phyloP scores from a whole-genome alignment of 2,329 filamentous ascomycete genomes.

The Escovopsis sp. region DNA sequence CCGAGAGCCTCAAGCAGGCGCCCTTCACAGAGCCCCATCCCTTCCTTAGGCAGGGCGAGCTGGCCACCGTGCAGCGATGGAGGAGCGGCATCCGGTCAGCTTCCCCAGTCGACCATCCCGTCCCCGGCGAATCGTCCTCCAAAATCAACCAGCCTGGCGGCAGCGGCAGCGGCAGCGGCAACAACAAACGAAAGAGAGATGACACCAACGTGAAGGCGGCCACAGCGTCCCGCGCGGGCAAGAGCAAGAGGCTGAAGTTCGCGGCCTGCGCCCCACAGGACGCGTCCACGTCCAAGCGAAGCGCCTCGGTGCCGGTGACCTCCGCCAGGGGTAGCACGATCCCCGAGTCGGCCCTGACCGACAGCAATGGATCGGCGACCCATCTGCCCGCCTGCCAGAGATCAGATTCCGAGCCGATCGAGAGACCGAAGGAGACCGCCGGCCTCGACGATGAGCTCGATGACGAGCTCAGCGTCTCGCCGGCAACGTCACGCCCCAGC shows the following conservation, averaged over 20 bases:
- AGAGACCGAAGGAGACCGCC: constrained; percentile 1
- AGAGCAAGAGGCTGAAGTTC: no score
- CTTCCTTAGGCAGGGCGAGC: constrained; percentile 16
- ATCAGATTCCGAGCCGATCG: no score
- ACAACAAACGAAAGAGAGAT: no score
- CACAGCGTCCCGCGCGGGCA: not conserved
- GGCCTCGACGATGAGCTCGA: constrained; percentile 4
- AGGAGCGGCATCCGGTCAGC: constrained; percentile 9
- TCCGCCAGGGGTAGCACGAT: constrained; percentile 1
- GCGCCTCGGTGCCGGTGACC: constrained; percentile 2
- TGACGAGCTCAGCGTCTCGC: constrained; percentile 7
- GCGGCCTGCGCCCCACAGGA: no score
- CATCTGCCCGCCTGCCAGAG: no score
- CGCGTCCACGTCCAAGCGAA: no score
- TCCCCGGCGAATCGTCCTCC: no score
- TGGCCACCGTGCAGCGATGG: constrained; percentile 19
- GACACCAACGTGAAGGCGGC: not conserved
- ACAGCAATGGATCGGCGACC: constrained; percentile 7
- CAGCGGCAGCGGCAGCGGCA: no score
- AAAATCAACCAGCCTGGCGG: no score
- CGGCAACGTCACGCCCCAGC: constrained; percentile 3
- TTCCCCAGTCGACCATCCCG: no score
- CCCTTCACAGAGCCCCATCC: constrained; percentile 13
- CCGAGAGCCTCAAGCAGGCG: constrained; percentile 23
- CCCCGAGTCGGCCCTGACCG: no score